Evolutionary conservation across 1,284 basidiomycete genomes (phyloP).

Genomic region (Boletus sp.): DNA sequence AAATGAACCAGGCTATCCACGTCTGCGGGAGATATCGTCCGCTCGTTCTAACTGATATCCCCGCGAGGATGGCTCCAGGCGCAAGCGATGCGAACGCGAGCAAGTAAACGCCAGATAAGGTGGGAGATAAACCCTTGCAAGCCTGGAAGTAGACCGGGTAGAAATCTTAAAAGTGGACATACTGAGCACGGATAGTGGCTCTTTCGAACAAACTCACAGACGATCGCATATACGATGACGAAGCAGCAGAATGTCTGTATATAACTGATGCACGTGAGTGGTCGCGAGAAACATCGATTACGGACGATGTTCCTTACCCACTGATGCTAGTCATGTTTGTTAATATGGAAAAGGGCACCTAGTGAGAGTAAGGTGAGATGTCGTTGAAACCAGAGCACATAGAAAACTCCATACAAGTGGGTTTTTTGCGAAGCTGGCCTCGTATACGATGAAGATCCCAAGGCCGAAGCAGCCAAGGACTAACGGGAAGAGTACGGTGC

Average conservation of each 20-base stretch:
- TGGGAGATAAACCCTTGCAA: conserved; percentile 11
- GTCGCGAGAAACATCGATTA: background rate
- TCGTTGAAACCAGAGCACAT: background rate
- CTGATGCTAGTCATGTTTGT: conserved; percentile 15
- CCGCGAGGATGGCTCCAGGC: background rate
- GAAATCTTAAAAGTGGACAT: conserved; percentile 2
- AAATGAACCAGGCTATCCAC: conserved; percentile 11
- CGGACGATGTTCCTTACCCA: conserved; percentile 9
- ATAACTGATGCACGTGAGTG: conserved; percentile 6
- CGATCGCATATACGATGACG: background rate
- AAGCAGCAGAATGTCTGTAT: conserved; percentile 7
- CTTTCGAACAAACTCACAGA: conserved; percentile 4
- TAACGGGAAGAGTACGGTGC: conserved; percentile 8
- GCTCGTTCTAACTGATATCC: conserved; percentile 6
- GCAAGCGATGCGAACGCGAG: conserved; percentile 3
- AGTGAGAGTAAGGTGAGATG: background rate
- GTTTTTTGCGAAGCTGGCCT: conserved; percentile 6
- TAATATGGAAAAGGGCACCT: conserved; percentile 18
- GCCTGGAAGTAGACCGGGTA: conserved; percentile 16
- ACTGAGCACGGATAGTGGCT: background rate
- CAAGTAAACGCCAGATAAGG: conserved; percentile 8
- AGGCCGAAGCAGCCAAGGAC: conserved; percentile 12
- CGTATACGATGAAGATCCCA: conserved; percentile 10
- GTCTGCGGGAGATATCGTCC: conserved; percentile 10
- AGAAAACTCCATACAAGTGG: conserved; percentile 8